These are phyloP conservation scores for Chlorophyllum brunneum DNA, from an alignment of 768 basidiomycete genomes.

Conservation along the genomic window DNA sequence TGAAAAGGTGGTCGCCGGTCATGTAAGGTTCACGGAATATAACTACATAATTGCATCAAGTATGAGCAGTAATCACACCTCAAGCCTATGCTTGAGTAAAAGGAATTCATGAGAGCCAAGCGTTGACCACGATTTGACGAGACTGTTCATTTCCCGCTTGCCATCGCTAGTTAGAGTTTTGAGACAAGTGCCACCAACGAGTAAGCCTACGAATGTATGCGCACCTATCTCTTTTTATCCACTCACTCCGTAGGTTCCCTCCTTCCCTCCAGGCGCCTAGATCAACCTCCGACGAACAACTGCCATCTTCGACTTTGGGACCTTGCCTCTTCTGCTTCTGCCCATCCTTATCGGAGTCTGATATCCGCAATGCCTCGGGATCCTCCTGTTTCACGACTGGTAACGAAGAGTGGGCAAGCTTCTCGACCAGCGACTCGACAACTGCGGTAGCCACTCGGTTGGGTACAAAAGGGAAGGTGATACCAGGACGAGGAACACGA, in stretches of 20 bases:
- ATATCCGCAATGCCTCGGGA: constrained; percentile 32
- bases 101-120: constrained; percentile 51
- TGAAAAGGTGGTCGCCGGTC: not conserved
- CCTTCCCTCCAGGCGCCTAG: constrained; percentile 50
- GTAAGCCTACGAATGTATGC: constrained; percentile 14
- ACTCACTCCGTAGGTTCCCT: constrained; percentile 49
- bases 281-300: constrained; percentile 26
- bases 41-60: not conserved
- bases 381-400: constrained; percentile 40
- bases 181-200: constrained; percentile 7
- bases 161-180: constrained; percentile 39
- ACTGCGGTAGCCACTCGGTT: constrained; percentile 54
- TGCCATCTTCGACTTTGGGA: constrained; percentile 29
- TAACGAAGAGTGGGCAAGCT: constrained; percentile 30
- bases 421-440: constrained; percentile 48
- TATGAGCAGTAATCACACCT: constrained; percentile 36
- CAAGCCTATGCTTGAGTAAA: constrained; percentile 48
- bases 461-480: constrained; percentile 60
- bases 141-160: constrained; percentile 48
- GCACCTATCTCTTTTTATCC: constrained; percentile 55
- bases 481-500: constrained; percentile 41
- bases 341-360: constrained; percentile 32
- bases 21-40: not conserved
- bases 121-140: constrained; percentile 45
- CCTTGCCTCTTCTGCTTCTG: constrained; percentile 29